Evolutionary conservation across 345 rosid species (phyloP).

Genomic region (Sapria himalayana): DNA sequence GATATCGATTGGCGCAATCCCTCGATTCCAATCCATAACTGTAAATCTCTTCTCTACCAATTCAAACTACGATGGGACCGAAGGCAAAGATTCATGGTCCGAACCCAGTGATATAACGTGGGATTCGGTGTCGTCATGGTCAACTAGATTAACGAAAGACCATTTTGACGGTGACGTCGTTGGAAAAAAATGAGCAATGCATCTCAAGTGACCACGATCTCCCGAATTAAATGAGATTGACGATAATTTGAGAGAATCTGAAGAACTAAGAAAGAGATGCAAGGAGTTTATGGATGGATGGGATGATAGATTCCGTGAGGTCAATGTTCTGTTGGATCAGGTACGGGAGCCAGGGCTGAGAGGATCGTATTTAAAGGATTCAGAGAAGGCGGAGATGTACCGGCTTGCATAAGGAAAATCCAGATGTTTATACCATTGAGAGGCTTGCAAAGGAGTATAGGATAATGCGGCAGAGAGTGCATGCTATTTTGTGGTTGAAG

Average conservation of each 20-base stretch:
- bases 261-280: constrained; percentile 21
- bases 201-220: constrained; percentile 13
- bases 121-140: constrained; percentile 70
- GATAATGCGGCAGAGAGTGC: constrained; percentile 93
- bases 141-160: constrained; percentile 72
- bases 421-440: constrained; percentile 59
- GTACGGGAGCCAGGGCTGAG: constrained; percentile 77
- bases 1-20: too few relatives aligned
- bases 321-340: constrained; percentile 42
- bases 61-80: too few relatives aligned
- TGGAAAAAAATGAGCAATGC: too few relatives aligned
- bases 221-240: constrained; percentile 30
- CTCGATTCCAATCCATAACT: too few relatives aligned
- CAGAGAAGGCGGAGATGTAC: constrained; percentile 94
- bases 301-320: constrained; percentile 32
- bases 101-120: constrained; percentile 34
- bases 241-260: constrained; percentile 25
- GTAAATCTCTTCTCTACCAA: too few relatives aligned
- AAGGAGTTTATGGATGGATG: constrained; percentile 37
- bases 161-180: constrained; percentile 61
- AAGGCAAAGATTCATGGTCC: constrained; percentile 19
- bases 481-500: constrained; percentile 87
- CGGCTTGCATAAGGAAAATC: constrained; percentile 68
- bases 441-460: constrained; percentile 80
- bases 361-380: constrained; percentile 74